Evolutionary conservation across 352 stramenopile species (phyloP).

Genomic region (Globisporangium abappressorium): DNA sequence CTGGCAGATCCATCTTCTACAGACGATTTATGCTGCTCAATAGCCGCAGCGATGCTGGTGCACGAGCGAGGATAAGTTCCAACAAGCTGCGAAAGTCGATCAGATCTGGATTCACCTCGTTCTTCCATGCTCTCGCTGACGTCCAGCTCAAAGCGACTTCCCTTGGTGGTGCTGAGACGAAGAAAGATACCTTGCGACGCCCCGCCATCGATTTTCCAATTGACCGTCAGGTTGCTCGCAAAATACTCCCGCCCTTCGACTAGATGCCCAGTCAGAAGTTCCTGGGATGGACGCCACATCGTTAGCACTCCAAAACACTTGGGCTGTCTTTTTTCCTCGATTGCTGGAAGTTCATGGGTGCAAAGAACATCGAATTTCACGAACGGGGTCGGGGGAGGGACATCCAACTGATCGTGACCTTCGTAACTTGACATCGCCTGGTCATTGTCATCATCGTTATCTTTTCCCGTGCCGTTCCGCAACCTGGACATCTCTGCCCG

Average conservation of each 20-base stretch:
- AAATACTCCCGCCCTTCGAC: slow-evolving; percentile 58
- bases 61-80: slow-evolving; percentile 1
- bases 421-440: slow-evolving; percentile 14
- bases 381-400: slow-evolving; percentile 52
- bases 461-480: slow-evolving; percentile 15
- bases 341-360: slow-evolving; percentile 29
- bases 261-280: slow-evolving; percentile 38
- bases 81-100: slow-evolving; percentile 1
- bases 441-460: slow-evolving; percentile 14
- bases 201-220: slow-evolving; percentile 56
- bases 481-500: slow-evolving; percentile 30
- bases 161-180: slow-evolving; percentile 62
- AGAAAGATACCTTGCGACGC: slow-evolving; percentile 38
- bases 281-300: slow-evolving; percentile 60
- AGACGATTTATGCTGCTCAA: slow-evolving; percentile 15
- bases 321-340: slow-evolving; percentile 1
- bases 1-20: slow-evolving; percentile 8
- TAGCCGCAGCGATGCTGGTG: slow-evolving; percentile 11
- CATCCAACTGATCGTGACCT: slow-evolving; percentile 21
- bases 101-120: slow-evolving; percentile 14
- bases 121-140: slow-evolving; percentile 23
- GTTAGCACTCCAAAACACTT: slow-evolving; percentile 46
- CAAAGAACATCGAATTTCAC: slow-evolving; percentile 68
- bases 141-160: slow-evolving; percentile 27
- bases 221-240: slow-evolving; percentile 56